Evolutionary conservation across 352 stramenopile genomes (phyloP).

Genomic region (Pythium scleroteichum): DNA sequence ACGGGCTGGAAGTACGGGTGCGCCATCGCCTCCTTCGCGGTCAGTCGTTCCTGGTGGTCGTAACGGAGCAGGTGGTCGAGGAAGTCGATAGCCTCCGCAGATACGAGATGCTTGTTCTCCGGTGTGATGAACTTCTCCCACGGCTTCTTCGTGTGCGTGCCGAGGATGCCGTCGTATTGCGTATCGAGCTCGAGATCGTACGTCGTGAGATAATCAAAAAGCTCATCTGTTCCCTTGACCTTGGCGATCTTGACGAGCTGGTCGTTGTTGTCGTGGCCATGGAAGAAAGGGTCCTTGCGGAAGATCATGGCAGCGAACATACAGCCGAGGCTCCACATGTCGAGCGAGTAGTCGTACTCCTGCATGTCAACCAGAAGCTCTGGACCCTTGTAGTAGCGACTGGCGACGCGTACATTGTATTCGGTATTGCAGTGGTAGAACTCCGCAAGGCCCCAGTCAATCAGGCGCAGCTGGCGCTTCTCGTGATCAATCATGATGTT

Average conservation of each 20-base stretch:
- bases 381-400: constrained; percentile 99
- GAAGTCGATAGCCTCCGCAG: constrained; percentile 96
- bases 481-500: constrained; percentile 99
- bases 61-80: constrained; percentile 84
- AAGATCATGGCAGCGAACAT: constrained; percentile 99
- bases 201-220: constrained; percentile 98
- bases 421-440: constrained; percentile 98
- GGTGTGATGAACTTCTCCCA: constrained; percentile 99
- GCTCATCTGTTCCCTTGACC: constrained; percentile 97
- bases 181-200: constrained; percentile 99
- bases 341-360: constrained; percentile 99
- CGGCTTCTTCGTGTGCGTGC: constrained; percentile 96
- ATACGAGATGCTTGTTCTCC: constrained; percentile 98
- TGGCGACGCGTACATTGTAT: constrained; percentile 99
- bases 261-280: constrained; percentile 99
- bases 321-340: constrained; percentile 99
- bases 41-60: constrained; percentile 97
- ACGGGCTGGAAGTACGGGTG: constrained; percentile 96
- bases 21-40: constrained; percentile 97
- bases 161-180: constrained; percentile 98
- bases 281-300: constrained; percentile 99
- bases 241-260: constrained; percentile 99
- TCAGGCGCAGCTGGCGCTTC: constrained; percentile 96
- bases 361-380: constrained; percentile 99
- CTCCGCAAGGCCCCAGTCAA: constrained; percentile 99